phyloP scores from a whole-genome alignment of 2,329 filamentous ascomycete species.

The Cylindrodendrum hubeiense region DNA sequence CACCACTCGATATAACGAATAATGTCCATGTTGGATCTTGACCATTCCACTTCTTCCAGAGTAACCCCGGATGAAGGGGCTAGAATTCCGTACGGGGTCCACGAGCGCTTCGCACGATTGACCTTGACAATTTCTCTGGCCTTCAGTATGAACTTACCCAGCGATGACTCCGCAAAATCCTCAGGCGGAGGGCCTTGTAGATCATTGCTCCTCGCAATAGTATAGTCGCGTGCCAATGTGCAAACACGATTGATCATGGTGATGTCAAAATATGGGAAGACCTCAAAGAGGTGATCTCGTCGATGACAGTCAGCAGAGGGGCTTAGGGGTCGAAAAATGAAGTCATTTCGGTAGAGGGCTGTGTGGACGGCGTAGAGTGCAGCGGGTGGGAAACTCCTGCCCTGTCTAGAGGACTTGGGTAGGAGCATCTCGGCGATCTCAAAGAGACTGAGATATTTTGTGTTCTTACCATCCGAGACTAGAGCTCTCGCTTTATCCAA shows the following conservation, averaged over 20 bases:
- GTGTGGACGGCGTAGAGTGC: slow-evolving; percentile 79
- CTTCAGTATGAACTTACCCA: slow-evolving; percentile 62
- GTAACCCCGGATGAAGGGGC: slow-evolving; percentile 43
- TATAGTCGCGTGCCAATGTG: slow-evolving; percentile 50
- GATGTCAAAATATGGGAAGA: slow-evolving; percentile 55
- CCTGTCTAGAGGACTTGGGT: slow-evolving; percentile 49
- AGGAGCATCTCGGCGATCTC: slow-evolving; percentile 63
- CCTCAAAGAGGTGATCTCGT: slow-evolving; percentile 70
- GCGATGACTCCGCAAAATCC: slow-evolving; percentile 33
- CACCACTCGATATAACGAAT: slow-evolving; percentile 79
- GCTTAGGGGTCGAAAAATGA: slow-evolving; percentile 68
- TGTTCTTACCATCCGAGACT: slow-evolving; percentile 52
- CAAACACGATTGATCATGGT: slow-evolving; percentile 48
- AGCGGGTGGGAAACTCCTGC: slow-evolving; percentile 56
- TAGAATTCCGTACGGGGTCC: slow-evolving; percentile 63
- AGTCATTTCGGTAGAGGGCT: slow-evolving; percentile 69
- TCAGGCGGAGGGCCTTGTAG: slow-evolving; percentile 26
- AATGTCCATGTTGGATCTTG: slow-evolving; percentile 58
- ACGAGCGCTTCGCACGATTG: slow-evolving; percentile 62
- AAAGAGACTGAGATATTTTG: slow-evolving; percentile 62
- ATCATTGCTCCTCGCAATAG: slow-evolving; percentile 35
- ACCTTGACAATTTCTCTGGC: slow-evolving; percentile 64
- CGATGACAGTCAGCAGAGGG: slow-evolving; percentile 60
- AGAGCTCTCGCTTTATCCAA: slow-evolving; percentile 60
- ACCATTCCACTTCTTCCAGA: slow-evolving; percentile 44